Evolutionary conservation across 2,329 filamentous ascomycete genomes (phyloP), one percentile per base, ranked within the genome.

Genomic region (Stylonectria norvegica): DNA sequence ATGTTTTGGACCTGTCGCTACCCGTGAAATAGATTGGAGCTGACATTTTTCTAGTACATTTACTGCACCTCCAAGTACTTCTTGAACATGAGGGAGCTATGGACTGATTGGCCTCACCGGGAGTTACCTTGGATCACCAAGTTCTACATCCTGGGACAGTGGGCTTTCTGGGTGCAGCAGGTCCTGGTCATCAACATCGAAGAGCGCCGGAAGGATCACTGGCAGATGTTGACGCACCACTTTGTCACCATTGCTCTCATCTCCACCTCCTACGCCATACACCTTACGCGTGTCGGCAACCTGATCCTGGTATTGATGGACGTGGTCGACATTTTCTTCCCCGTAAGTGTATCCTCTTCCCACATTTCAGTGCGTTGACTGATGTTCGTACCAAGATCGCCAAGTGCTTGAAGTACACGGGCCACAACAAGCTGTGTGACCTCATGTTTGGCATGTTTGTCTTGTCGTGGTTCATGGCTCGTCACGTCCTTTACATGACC

Each of bases 211-310:
- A 97, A 97, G 69, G 93, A 98, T 57, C 85, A 96, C 67, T 86
- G 81, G 70, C 90, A 97, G 66, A 97, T 97, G 93, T 81, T 97
- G 53, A 84, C 81, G n/a, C 93, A 97, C 65, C 93, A 98, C 68
- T 79, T 96, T 60, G 82, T 97, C 61, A 98, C 93, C 16, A 87
- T 83, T 57, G 71, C 74, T 5, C 79, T 98, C 30, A 82, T 98
- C 49, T 81, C 82, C 42, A 77, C 82, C 22, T 91, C 86, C 49
- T 97, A 97, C 63, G 79, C 82, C 51, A 95, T 94, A 63, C 83
- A 91, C 59, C 83, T 88, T 60, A 94, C 85, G 41, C 85, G 86
- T 32, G 87, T 95, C 19, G 91, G 89, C 39, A 93, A 90, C 58
- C 76, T 95, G 34, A 89, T 97, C 45, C 72, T 98, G 36, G 85